Base-by-base conservation (phyloP, 1,284 basidiomycete genomes). In the Puccinia polysora region DNA sequence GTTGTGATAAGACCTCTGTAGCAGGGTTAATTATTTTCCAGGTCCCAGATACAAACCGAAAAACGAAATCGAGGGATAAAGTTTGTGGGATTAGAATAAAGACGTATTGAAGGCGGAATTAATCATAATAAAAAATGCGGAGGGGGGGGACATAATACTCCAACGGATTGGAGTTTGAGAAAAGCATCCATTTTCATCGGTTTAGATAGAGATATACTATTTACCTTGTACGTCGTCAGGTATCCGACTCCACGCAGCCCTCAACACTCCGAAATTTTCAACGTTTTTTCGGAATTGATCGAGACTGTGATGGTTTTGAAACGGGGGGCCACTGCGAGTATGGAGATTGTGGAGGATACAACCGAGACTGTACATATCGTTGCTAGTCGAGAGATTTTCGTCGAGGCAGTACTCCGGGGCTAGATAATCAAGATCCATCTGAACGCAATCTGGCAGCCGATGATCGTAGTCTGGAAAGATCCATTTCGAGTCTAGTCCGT, bases 321-420 rank as follows among this genome's bases (percentile, higher is more conserved):
- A 97, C 0, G 96, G 95, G 0, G 92, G 87, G 63, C 83, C 85
- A 0, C 91, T 90, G 77, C 89, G 91, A 78, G 88, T 89, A 79
- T 97, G 93, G 6, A 92, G 90, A 3, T 90, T 87, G 78, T 60
- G 58, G 45, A 97, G 86, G 28, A 97, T 80, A 77, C 90, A 94
- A 5, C 95, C 95, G 8, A 98, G 84, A 2, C 91, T 89, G 79
- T 93, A 97, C 85, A 97, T 89, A 79, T 98, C 95, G 43, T 92
- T 96, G 0, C 89, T 85, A 0, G 91, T 88, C 34, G 87, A 83
- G 4, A 96, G 83, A 23, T 87, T 84, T 77, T 95, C 91, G 79
- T 97, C 93, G 65, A 97, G 81, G 0, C 88, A 90, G 81, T 96
- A 96, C 80, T 97, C 95, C 0, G 95, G 95, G 0, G 94, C 94